These are phyloP conservation scores for Talaromyces liani DNA, from an alignment of 495 filamentous ascomycete species.

Conservation along the genomic window DNA sequence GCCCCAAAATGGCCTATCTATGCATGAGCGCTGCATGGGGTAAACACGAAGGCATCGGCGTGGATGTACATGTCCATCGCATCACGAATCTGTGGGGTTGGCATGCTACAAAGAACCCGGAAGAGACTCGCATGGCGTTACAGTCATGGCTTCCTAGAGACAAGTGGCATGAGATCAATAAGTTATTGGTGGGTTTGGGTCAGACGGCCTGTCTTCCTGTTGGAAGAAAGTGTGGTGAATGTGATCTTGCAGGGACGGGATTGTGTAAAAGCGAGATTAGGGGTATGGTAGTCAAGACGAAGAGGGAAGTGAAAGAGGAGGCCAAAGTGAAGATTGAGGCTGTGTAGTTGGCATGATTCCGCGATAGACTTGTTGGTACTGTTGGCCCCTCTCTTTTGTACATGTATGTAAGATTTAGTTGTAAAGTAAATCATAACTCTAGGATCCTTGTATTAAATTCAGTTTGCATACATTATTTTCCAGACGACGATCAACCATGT, in stretches of 20 bases:
- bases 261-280: constrained; percentile 65
- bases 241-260: constrained; percentile 62
- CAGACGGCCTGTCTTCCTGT: constrained; percentile 83
- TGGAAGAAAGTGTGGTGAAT: constrained; percentile 73
- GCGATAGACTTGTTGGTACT: background rate
- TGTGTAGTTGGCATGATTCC: background rate
- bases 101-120: constrained; percentile 76
- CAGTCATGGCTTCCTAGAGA: constrained; percentile 82
- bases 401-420: no score
- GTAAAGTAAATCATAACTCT: no score
- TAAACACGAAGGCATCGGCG: constrained; percentile 53
- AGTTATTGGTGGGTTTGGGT: constrained; percentile 83
- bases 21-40: constrained; percentile 71
- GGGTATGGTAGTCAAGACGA: constrained; percentile 32
- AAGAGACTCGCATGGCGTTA: constrained; percentile 72
- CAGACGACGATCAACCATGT: background rate
- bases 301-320: constrained; percentile 40
- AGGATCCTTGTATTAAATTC: background rate
- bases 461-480: background rate
- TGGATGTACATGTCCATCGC: constrained; percentile 69
- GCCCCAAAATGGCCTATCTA: constrained; percentile 95
- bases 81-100: constrained; percentile 97
- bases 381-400: background rate
- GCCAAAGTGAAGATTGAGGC: constrained; percentile 23
- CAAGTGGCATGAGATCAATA: constrained; percentile 91